Percentiles rank a stretch among this genome's conserved stretches.
phyloP scores from a whole-genome alignment of 1,284 basidiomycete genomes.

The Apiotrichum veenhuisii region DNA sequence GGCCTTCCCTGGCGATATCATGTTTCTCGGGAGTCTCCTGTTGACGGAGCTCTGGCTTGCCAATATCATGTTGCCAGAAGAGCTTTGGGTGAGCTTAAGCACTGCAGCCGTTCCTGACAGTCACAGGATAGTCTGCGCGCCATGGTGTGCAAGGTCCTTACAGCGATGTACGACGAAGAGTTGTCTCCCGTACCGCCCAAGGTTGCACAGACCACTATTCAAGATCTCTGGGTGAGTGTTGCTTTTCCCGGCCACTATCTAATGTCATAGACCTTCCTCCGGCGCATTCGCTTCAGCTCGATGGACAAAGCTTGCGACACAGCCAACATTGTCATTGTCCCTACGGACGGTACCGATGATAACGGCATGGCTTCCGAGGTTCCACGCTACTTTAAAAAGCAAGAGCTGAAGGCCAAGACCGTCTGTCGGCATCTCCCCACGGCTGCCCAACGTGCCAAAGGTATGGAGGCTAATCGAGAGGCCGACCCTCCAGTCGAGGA shows the following conservation, averaged over 20 bases:
- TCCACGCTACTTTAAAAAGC: not conserved
- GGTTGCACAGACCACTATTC: not conserved
- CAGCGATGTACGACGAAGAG: not conserved
- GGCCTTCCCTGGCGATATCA: constrained; percentile 5
- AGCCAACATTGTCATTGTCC: not conserved
- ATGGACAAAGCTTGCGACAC: not conserved
- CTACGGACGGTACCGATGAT: not conserved
- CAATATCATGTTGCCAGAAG: not conserved
- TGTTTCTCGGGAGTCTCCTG: constrained; percentile 6
- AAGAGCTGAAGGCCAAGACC: not conserved
- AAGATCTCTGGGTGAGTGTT: not conserved
- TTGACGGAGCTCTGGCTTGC: constrained; percentile 10
- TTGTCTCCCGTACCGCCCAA: not conserved
- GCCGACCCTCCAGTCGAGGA: not conserved
- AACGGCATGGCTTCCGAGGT: not conserved
- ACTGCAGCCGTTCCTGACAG: not conserved
- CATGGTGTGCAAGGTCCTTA: not conserved
- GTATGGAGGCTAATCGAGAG: not conserved
- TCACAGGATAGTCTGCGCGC: not conserved
- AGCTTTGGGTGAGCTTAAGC: not conserved
- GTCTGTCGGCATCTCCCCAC: not conserved
- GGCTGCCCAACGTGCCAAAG: not conserved
- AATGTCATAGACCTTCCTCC: not conserved
- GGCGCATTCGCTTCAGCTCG: not conserved
- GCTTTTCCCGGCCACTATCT: no score